Percentiles rank a stretch among this genome's conserved stretches.
These are phyloP conservation scores for Candida insectalens DNA, from an alignment of 805 yeast genomes.

Conservation along the genomic window DNA sequence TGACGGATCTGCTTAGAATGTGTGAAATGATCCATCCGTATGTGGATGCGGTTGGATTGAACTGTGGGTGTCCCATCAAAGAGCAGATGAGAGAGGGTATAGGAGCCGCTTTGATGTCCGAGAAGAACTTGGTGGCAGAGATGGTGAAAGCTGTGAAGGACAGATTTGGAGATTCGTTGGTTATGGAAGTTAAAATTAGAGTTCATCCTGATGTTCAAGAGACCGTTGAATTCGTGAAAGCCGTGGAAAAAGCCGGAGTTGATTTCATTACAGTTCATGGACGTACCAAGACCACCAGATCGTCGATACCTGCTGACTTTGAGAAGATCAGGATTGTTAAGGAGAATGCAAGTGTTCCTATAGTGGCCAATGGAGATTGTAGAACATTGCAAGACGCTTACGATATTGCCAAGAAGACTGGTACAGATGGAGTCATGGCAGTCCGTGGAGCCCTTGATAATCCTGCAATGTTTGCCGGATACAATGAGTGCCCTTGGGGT, in stretches of 20 bases:
- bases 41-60: constrained; percentile 88
- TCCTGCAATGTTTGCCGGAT: constrained; percentile 83
- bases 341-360: constrained; percentile 55
- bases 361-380: constrained; percentile 98
- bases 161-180: constrained; percentile 59
- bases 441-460: constrained; percentile 81
- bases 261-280: constrained; percentile 95
- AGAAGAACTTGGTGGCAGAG: constrained; percentile 66
- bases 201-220: constrained; percentile 69
- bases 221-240: constrained; percentile 62
- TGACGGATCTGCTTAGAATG: constrained; percentile 69
- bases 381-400: constrained; percentile 56
- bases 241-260: constrained; percentile 79
- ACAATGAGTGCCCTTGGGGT: constrained; percentile 73
- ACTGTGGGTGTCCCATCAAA: constrained; percentile 95
- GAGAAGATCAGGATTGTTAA: constrained; percentile 70
- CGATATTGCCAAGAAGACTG: constrained; percentile 53
- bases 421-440: constrained; percentile 91
- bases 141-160: constrained; percentile 81
- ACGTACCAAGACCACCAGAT: constrained; percentile 73
- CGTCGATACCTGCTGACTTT: constrained; percentile 72
- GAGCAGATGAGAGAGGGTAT: constrained; percentile 94
- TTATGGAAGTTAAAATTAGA: constrained; percentile 86
- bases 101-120: constrained; percentile 89
- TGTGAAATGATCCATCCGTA: constrained; percentile 85